Conservation (phyloP, 345 rosid genomes). For the Cardamine occulta region DNA sequence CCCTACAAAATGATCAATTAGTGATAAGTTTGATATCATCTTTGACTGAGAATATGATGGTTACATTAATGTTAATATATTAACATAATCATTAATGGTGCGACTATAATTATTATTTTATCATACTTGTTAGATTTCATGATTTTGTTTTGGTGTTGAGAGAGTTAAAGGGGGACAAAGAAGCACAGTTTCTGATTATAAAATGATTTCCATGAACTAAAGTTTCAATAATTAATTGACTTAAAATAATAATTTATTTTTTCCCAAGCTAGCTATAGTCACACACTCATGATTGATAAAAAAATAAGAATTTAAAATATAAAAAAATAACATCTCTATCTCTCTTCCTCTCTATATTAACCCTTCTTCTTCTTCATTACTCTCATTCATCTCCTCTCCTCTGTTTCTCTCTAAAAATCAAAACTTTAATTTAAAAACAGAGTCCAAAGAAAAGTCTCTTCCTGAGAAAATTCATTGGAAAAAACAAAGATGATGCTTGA, state of each 20-base stretch:
- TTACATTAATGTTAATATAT: constrained; percentile 5
- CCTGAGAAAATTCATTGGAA: not conserved
- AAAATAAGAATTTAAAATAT: not conserved
- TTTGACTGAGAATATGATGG: constrained; percentile 32
- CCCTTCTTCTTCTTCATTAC: constrained; percentile 23
- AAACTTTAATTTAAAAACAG: constrained; percentile 28
- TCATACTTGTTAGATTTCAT: constrained; percentile 33
- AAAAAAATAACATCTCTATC: not conserved
- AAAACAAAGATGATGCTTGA: constrained; percentile 55
- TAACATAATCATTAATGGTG: constrained; percentile 34
- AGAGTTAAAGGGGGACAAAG: constrained; percentile 41
- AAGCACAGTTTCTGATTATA: constrained; percentile 44
- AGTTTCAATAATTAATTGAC: constrained; percentile 24
- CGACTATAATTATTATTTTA: constrained; percentile 34
- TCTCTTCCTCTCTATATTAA: constrained; percentile 57
- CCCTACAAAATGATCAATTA: not conserved
- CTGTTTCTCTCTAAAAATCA: constrained; percentile 15
- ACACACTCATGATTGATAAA: constrained; percentile 59
- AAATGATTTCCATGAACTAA: constrained; percentile 25
- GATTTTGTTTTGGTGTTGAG: constrained; percentile 26
- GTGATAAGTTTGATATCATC: constrained; percentile 35
- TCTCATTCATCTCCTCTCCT: constrained; percentile 38
- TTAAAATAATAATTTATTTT: constrained; percentile 16
- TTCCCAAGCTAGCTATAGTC: constrained; percentile 41
- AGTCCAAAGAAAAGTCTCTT: constrained; percentile 12